Percentiles rank a stretch among this genome's conserved stretches.
These are phyloP conservation scores for Curvularia spicifera DNA, from an alignment of 2,329 filamentous ascomycete species.

Conservation along the genomic window DNA sequence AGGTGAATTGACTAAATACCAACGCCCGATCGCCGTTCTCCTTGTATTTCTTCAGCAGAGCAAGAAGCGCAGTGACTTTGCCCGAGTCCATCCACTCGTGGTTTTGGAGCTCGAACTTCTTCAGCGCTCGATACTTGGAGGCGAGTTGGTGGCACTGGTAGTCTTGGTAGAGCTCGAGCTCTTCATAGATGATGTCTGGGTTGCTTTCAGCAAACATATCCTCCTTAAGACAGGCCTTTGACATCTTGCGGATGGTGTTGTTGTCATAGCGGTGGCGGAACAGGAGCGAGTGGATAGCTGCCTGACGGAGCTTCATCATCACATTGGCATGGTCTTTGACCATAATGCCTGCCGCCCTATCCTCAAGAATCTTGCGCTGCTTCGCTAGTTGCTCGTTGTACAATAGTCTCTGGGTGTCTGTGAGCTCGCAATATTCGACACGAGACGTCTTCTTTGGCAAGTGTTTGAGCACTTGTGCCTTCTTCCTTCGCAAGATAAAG, in stretches of 20 bases:
- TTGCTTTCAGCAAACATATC: constrained; percentile 61
- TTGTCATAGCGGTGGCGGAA: constrained; percentile 84
- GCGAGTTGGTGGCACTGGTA: constrained; percentile 68
- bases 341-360: constrained; percentile 63
- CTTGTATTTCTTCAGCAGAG: constrained; percentile 75
- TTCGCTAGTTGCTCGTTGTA: constrained; percentile 74
- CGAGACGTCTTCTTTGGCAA: constrained; percentile 80
- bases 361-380: constrained; percentile 65
- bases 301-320: constrained; percentile 90
- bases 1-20: constrained; percentile 92
- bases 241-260: constrained; percentile 76
- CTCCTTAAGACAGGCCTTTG: constrained; percentile 74
- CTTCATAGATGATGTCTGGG: constrained; percentile 60
- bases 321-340: constrained; percentile 59
- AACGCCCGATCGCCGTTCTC: constrained; percentile 84
- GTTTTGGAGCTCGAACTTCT: constrained; percentile 64
- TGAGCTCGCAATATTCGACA: constrained; percentile 83
- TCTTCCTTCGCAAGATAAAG: constrained; percentile 92
- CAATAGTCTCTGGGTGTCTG: constrained; percentile 71
- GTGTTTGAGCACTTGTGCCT: constrained; percentile 84
- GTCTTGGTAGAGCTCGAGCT: constrained; percentile 63
- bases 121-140: constrained; percentile 58
- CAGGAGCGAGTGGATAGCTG: constrained; percentile 88
- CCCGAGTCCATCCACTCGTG: constrained; percentile 75
- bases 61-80: constrained; percentile 81